Conservation (phyloP, 2,329 filamentous ascomycete genomes). For the Cercospora nicotianae region DNA sequence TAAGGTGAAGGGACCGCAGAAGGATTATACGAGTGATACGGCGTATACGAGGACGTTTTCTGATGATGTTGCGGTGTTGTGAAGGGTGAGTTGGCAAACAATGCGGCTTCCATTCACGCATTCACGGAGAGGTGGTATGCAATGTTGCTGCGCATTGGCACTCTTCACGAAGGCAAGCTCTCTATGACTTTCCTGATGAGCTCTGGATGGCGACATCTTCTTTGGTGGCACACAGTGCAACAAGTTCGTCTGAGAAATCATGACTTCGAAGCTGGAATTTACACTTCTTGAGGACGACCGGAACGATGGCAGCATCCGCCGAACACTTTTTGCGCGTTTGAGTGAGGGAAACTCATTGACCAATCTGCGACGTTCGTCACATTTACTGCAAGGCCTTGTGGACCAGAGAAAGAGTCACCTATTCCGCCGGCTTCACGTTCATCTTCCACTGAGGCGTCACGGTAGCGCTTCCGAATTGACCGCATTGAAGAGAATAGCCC, state of each 20-base stretch:
- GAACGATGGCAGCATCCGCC: slow-evolving; percentile 13
- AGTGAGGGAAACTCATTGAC: slow-evolving; percentile 20
- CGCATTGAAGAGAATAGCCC: slow-evolving; percentile 7
- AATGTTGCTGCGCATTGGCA: not conserved
- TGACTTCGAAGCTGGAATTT: slow-evolving; percentile 28
- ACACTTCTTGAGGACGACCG: slow-evolving; percentile 18
- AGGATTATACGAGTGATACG: slow-evolving; percentile 42
- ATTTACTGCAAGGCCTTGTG: slow-evolving; percentile 3
- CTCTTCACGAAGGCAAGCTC: slow-evolving; percentile 5
- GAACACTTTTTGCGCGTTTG: slow-evolving; percentile 19
- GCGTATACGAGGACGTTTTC: slow-evolving; percentile 36
- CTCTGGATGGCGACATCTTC: not conserved
- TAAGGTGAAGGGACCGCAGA: slow-evolving; percentile 42
- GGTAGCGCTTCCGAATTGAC: not conserved
- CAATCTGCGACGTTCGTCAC: slow-evolving; percentile 24
- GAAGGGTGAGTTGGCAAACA: not conserved
- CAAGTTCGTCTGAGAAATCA: not conserved
- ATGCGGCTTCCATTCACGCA: not conserved
- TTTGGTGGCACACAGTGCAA: no score
- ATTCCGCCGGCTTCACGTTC: slow-evolving; percentile 9
- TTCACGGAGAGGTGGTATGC: slow-evolving; percentile 1
- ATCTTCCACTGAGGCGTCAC: not conserved
- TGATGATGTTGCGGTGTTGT: slow-evolving; percentile 21
- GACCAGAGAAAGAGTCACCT: slow-evolving; percentile 8
- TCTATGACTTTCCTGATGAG: not conserved